A percentile compares a stretch with the other conserved stretches of the same genome.
Conservation (phyloP, 345 rosid genomes). For the Sapria himalayana region DNA sequence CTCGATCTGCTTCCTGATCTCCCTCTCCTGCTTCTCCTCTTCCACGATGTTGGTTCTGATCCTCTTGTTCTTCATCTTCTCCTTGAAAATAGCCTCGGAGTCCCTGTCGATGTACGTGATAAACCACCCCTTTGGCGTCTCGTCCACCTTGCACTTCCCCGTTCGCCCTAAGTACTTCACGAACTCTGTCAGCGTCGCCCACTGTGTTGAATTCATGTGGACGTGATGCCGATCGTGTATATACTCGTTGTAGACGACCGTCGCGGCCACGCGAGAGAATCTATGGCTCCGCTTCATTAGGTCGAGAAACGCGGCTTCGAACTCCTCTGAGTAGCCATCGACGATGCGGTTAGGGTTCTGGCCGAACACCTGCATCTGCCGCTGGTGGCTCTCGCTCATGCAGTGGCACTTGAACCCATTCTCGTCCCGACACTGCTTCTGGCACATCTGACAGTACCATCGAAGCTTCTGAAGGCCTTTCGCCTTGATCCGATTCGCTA, state of each 20-base stretch:
- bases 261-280: slow-evolving; percentile 77
- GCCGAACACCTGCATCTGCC: slow-evolving; percentile 86
- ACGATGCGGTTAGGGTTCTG: slow-evolving; percentile 57
- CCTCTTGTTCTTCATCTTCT: slow-evolving; percentile 71
- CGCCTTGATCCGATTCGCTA: slow-evolving; percentile 76
- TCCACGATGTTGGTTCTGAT: slow-evolving; percentile 52
- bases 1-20: slow-evolving; percentile 64
- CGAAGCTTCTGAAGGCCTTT: slow-evolving; percentile 92
- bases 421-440: slow-evolving; percentile 93
- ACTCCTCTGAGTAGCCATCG: slow-evolving; percentile 82
- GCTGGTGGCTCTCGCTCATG: slow-evolving; percentile 90
- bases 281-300: slow-evolving; percentile 76
- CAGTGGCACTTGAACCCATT: slow-evolving; percentile 98
- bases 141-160: slow-evolving; percentile 89
- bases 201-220: slow-evolving; percentile 79
- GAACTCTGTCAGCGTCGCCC: slow-evolving; percentile 90
- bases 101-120: slow-evolving; percentile 79
- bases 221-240: slow-evolving; percentile 74
- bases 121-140: slow-evolving; percentile 95
- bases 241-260: slow-evolving; percentile 87
- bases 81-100: slow-evolving; percentile 65
- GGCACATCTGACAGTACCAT: slow-evolving; percentile 99
- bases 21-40: slow-evolving; percentile 85
- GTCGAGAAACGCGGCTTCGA: slow-evolving; percentile 49
- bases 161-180: slow-evolving; percentile 54